Conservation (phyloP, 2,329 filamentous ascomycete genomes). For the Calonectria montana region DNA sequence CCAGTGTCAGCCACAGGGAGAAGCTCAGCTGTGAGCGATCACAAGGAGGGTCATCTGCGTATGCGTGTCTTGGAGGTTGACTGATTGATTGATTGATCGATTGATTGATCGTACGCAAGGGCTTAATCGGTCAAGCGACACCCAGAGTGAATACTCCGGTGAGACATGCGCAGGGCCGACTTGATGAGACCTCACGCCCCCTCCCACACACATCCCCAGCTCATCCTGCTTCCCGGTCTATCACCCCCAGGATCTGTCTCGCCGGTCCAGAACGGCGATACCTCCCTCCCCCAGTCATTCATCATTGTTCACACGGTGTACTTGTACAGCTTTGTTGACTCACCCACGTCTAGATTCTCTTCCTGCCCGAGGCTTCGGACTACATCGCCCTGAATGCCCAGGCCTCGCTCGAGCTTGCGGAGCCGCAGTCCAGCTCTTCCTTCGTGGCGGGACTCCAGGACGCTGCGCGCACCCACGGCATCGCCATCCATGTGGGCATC, state of each 20-base stretch:
- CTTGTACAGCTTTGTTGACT: constrained; percentile 19
- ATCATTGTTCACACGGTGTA: constrained; percentile 36
- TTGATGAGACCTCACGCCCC: constrained; percentile 24
- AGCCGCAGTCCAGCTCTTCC: constrained; percentile 71
- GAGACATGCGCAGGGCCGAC: constrained; percentile 35
- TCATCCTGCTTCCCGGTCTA: neutral
- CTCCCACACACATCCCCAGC: neutral
- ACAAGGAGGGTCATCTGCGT: neutral
- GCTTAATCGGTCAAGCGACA: neutral
- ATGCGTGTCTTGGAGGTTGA: neutral
- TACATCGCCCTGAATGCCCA: constrained; percentile 80
- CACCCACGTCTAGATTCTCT: constrained; percentile 70
- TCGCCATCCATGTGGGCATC: constrained; percentile 88
- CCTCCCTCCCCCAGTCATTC: constrained; percentile 17
- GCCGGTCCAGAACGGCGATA: constrained; percentile 25
- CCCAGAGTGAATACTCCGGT: constrained; percentile 24
- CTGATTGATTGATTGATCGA: constrained; percentile 4
- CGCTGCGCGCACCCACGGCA: constrained; percentile 69
- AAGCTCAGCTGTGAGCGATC: neutral
- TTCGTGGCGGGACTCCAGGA: constrained; percentile 82
- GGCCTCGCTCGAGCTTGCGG: constrained; percentile 78
- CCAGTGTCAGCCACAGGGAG: neutral
- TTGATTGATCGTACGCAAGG: neutral
- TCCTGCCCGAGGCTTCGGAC: constrained; percentile 92
- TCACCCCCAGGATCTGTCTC: constrained; percentile 6